Base-by-base conservation (phyloP, 495 filamentous ascomycete species). In the Evernia prunastri region DNA sequence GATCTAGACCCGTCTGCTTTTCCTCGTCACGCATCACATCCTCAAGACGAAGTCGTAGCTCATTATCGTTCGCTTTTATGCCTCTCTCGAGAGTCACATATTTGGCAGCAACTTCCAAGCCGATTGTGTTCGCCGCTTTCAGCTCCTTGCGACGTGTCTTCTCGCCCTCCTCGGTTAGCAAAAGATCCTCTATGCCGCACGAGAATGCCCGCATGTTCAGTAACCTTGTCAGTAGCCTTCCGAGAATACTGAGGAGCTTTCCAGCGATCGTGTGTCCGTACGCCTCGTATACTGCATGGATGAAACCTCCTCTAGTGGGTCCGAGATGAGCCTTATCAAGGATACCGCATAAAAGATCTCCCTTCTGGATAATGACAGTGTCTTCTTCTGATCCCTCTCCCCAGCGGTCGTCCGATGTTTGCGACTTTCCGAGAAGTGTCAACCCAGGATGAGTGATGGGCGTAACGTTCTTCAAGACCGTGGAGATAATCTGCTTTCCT, bases 261-360 rank as follows among this genome's bases (percentile, higher is more conserved):
- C 92, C 92, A 27, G 95, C 93, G 63, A 84, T 79, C 25, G 85
- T 87, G 60, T 93, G 90, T 25, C 95, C 95, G 74, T 97, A 97
- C 18, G 91, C 83, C 70, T 99, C 95, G 71, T 97, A 91, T 8
- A 99, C 82, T 0, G 90, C 84, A 74, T 99, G 92, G 60, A 99
- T 85, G 40, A 99, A 80, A 63, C 95, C 95, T 57, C 92, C 92
- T 64, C 85, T 83, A 60, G 81, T 87, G 39, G 95, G 90, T 61
- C 95, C 95, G 58, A 99, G 85, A 66, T 97, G 95, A 54, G 89
- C 87, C 77, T 99, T 99, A 74, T 99, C 95, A 35, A 99, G 83
- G 69, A 99, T 93, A 67, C 95, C 95, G 56, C 83, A 86, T 56
- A 96, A 81, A 59, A 96, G 83, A 70, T 96, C 90, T 39, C 94